phyloP scores from a whole-genome alignment of 805 yeast genomes.

The Metschnikowia vanudenii region DNA sequence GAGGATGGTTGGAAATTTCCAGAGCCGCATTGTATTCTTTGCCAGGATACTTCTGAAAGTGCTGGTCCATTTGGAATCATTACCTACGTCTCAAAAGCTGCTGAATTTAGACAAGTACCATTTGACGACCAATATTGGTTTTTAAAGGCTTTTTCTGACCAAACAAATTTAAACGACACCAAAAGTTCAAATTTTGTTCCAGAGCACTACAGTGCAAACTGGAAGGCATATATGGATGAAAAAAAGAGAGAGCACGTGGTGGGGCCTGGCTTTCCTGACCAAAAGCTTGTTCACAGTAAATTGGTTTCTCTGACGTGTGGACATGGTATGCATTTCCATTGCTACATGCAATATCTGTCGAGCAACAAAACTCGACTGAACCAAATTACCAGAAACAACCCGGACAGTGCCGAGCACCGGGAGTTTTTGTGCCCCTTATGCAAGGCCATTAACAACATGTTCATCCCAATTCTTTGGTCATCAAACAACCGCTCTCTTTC shows the following conservation, averaged over 20 bases:
- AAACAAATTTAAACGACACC: conserved; percentile 27
- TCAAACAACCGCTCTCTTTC: conserved; percentile 39
- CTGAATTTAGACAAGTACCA: conserved; percentile 65
- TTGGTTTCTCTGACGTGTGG: conserved; percentile 77
- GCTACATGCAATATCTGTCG: conserved; percentile 63
- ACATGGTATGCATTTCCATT: conserved; percentile 86
- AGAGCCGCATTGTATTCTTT: conserved; percentile 71
- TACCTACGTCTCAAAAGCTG: conserved; percentile 55
- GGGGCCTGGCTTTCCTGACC: conserved; percentile 70
- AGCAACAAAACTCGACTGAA: conserved; percentile 55
- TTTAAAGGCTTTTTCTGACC: conserved; percentile 56
- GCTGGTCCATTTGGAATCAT: conserved; percentile 76
- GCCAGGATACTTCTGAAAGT: conserved; percentile 70
- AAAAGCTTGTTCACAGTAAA: conserved; percentile 38
- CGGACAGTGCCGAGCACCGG: conserved; percentile 66
- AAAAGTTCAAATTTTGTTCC: conserved; percentile 15
- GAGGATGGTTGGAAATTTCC: conserved; percentile 66
- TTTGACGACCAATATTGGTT: conserved; percentile 64
- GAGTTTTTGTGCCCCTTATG: conserved; percentile 91
- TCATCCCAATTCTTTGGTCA: conserved; percentile 71
- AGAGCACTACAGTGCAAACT: conserved; percentile 24
- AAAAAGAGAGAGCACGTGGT: conserved; percentile 43
- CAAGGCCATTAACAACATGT: conserved; percentile 79
- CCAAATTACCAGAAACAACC: conserved; percentile 79
- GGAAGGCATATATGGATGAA: conserved; percentile 38